Evolutionary conservation across 2,329 filamentous ascomycete species (phyloP), one percentile per base, ranked within the genome.

Genomic region (Epichloe hybrida): DNA sequence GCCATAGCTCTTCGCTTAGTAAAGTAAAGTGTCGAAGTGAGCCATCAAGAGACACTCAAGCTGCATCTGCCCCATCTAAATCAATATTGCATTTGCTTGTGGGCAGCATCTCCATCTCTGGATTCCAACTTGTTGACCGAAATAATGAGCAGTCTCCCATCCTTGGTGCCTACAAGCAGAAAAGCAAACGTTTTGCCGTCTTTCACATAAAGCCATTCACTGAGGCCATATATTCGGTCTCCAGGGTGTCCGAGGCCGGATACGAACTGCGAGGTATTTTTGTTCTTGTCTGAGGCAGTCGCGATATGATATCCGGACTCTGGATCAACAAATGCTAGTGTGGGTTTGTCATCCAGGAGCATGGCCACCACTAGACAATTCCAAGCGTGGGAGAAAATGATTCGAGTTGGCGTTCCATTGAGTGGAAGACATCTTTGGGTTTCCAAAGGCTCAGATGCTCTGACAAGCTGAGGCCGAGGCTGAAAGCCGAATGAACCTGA

Each of bases 21-120:
- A 90, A 67, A 1, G 77, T 77, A 58, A 96, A 84, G 51, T 84
- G 78, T 54, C 79, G 79, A 23, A 90, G 59, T 0, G 82, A 80
- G 1, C 87, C 87, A 59, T 87, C 80, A 36, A 88, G 73, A 6
- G 77, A 78, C 6, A 17, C 17, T 17, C n/a, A n/a, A n/a, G n/a
- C n/a, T n/a, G n/a, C n/a, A n/a, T n/a, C n/a, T n/a, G n/a, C n/a
- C n/a, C n/a, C n/a, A n/a, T n/a, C n/a, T n/a, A n/a, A n/a, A n/a
- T n/a, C n/a, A 17, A 61, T 75, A 83, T 20, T 66, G 69, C 50
- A 81, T 50, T 46, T 54, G 54, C 44, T 55, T 56, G 15, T 44
- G 39, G 5, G 49, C 45, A 20, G 55, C 53, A 35, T 60, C 46
- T 31, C 55, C 51, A 3, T 48, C 37, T 23, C 57, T 52, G 21